Evolutionary conservation across 2,329 filamentous ascomycete genomes (phyloP), one percentile per base, ranked within the genome.

Genomic region (Penicillium sp.): DNA sequence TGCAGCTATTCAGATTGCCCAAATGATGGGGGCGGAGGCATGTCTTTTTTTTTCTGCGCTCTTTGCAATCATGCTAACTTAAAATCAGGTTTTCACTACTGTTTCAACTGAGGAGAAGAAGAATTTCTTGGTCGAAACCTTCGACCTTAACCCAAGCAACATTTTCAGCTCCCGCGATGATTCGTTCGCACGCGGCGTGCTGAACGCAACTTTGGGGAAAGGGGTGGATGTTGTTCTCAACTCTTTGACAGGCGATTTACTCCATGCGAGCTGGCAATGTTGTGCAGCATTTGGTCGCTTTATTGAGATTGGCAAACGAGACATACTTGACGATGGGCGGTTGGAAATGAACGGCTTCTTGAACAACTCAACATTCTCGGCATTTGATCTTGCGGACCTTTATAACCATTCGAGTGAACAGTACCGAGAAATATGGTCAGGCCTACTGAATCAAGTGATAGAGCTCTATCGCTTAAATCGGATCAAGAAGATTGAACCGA

Each of bases 161-260:
- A 52, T 52, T 14, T 52, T 52, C 16, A 29, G 11, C n/a, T 52
- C 49, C 13, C 49, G 49, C 10, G n/a, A 42, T 19, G 29, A 13
- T 11, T 31, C 35, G 10, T 52, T 52, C 35, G 8, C 43, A 3
- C 25, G 35, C 3, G 35, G 16, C 2, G 23, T 52, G 21, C 27
- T 52, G 49, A 13, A n/a, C 19, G 49, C 21, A 9, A 52, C 49
- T 8, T 19, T 11, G 8, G 37, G 49, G 4, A 35, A 29, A 3
- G 49, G 49, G 21, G 49, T 52, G 3, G 49, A 52, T 14, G 23
- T 52, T 19, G 49, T 52, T 19, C 25, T 52, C 7, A 52, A 52
- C n/a, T 52, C 49, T 6, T 25, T 52, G 13, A 26, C 45, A 8
- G 45, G 45, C 9, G 45, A 48, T 11, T 29, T 31, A 9, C 26